phyloP scores from a whole-genome alignment of 495 filamentous ascomycete species.

The Talaromyces nanjingensis region DNA sequence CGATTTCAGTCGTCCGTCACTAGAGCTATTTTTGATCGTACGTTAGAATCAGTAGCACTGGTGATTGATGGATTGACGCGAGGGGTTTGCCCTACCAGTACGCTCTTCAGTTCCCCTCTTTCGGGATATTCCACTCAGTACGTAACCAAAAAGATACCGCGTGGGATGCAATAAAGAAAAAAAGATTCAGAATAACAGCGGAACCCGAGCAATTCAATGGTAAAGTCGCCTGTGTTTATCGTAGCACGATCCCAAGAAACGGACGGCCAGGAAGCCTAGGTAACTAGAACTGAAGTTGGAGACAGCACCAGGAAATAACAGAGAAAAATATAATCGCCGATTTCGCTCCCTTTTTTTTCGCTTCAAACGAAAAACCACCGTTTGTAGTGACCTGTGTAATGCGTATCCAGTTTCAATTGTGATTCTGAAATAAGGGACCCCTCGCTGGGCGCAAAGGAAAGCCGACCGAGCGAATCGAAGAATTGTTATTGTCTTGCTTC shows the following conservation, averaged over 20 bases:
- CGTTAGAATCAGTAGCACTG: background rate
- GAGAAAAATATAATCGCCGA: background rate
- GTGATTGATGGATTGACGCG: background rate
- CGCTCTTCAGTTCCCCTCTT: conserved; percentile 2
- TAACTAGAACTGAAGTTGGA: background rate
- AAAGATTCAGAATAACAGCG: background rate
- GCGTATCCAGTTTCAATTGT: background rate
- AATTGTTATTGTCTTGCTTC: background rate
- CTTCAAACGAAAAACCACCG: background rate
- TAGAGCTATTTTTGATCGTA: background rate
- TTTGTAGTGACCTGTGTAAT: background rate
- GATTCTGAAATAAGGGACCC: background rate
- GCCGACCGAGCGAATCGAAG: background rate
- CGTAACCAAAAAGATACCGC: background rate
- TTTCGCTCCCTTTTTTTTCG: background rate
- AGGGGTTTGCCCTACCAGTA: background rate
- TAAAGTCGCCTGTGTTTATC: background rate
- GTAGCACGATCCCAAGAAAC: background rate
- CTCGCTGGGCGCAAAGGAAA: background rate
- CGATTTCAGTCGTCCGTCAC: background rate
- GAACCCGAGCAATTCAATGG: background rate
- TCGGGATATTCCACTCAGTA: background rate
- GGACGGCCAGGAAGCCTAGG: background rate
- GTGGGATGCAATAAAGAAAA: background rate
- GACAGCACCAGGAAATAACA: background rate